Percentiles rank a stretch among this genome's conserved stretches.
phyloP scores from a whole-genome alignment of 2,329 filamentous ascomycete species.

The Lachnellula willkommii region DNA sequence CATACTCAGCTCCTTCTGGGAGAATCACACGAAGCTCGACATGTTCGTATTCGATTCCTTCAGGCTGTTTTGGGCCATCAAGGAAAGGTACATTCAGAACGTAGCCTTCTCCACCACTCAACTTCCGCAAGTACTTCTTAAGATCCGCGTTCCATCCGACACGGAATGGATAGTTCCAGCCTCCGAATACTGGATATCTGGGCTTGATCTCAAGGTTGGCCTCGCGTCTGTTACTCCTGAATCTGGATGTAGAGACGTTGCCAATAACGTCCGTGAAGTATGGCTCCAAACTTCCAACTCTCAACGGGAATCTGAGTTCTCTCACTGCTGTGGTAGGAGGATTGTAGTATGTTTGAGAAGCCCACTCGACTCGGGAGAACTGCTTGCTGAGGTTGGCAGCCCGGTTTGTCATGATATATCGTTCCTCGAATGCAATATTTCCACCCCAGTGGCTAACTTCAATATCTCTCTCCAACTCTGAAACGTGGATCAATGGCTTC shows the following conservation, averaged over 20 bases:
- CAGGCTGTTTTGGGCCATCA: slow-evolving; percentile 79
- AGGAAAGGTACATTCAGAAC: slow-evolving; percentile 88
- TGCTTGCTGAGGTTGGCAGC: slow-evolving; percentile 70
- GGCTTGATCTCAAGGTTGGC: slow-evolving; percentile 87
- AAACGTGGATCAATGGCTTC: slow-evolving; percentile 78
- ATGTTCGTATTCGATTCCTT: slow-evolving; percentile 81
- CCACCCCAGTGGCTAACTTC: slow-evolving; percentile 98
- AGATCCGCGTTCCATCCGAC: slow-evolving; percentile 93
- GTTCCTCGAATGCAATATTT: slow-evolving; percentile 91
- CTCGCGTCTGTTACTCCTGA: slow-evolving; percentile 70
- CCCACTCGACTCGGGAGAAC: slow-evolving; percentile 75
- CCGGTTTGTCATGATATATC: slow-evolving; percentile 81
- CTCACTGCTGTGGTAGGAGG: slow-evolving; percentile 73
- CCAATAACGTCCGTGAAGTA: slow-evolving; percentile 97
- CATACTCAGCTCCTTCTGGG: slow-evolving; percentile 84
- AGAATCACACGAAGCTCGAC: slow-evolving; percentile 77
- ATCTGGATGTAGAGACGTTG: slow-evolving; percentile 90
- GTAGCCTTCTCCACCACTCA: slow-evolving; percentile 61
- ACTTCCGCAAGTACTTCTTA: slow-evolving; percentile 65
- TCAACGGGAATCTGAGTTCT: slow-evolving; percentile 74
- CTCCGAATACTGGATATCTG: slow-evolving; percentile 91
- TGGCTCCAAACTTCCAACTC: slow-evolving; percentile 72
- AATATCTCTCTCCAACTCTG: slow-evolving; percentile 77
- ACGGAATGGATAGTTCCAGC: slow-evolving; percentile 97
- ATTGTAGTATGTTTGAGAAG: slow-evolving; percentile 67